Conservation (phyloP, 495 filamentous ascomycete genomes). For the Sporormia fimetaria region DNA sequence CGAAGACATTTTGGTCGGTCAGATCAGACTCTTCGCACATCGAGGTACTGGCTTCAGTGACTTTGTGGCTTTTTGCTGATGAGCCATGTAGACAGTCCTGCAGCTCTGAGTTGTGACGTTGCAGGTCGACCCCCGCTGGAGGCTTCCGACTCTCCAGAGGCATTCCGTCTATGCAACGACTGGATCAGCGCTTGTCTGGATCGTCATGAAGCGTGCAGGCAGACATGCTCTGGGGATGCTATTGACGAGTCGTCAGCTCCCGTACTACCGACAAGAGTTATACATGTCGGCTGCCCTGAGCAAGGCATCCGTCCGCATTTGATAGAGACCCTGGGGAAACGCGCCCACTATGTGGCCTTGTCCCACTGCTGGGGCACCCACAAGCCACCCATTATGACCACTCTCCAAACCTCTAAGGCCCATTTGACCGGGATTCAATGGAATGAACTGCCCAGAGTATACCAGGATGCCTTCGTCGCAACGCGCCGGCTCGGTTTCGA, state of each 20-base stretch:
- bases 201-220: conserved; percentile 5
- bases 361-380: conserved; percentile 7
- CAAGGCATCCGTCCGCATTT: conserved; percentile 6
- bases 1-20: conserved; percentile 5
- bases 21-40: conserved; percentile 12
- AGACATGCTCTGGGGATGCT: conserved; percentile 4
- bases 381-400: conserved; percentile 14
- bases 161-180: conserved; percentile 9
- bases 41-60: conserved; percentile 4
- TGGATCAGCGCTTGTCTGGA: conserved; percentile 10
- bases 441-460: conserved; percentile 2
- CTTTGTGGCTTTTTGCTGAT: too few relatives aligned
- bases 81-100: conserved; percentile 10
- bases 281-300: conserved; percentile 6
- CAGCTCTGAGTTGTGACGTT: conserved; percentile 20
- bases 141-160: conserved; percentile 19
- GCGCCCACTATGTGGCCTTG: conserved; percentile 10
- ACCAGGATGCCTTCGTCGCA: conserved; percentile 11
- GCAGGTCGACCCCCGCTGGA: conserved; percentile 8
- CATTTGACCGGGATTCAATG: conserved; percentile 4
- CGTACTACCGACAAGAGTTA: conserved; percentile 8
- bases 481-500: conserved; percentile 8
- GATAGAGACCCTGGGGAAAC: conserved; percentile 6
- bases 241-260: conserved; percentile 11
- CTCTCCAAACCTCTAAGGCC: conserved; percentile 1